Conservation (phyloP, 2,329 filamentous ascomycete genomes). For the Pseudonectria foliicola region DNA sequence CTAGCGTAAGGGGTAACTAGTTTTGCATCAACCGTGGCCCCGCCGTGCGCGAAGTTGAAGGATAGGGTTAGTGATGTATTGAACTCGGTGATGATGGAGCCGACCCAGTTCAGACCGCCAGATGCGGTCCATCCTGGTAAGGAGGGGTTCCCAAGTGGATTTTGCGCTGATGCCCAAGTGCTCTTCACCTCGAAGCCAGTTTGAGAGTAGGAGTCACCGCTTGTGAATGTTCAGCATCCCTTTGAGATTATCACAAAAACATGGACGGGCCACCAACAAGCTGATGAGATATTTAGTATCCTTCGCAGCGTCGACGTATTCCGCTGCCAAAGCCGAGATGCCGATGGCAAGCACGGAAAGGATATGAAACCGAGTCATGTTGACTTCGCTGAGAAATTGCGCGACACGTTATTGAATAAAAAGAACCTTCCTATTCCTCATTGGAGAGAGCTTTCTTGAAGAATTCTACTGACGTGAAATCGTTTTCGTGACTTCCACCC, state of each 20-base stretch:
- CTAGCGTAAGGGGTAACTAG: constrained; percentile 46
- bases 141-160: constrained; percentile 56
- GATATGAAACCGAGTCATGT: too few species aligned
- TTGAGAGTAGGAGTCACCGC: constrained; percentile 27
- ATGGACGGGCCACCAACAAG: constrained; percentile 10
- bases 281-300: constrained; percentile 13
- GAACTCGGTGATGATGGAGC: constrained; percentile 38
- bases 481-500: too few species aligned
- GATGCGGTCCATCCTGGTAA: constrained; percentile 44
- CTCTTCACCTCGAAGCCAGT: constrained; percentile 46
- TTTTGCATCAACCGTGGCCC: constrained; percentile 44
- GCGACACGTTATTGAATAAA: too few species aligned
- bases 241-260: too few species aligned
- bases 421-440: too few species aligned
- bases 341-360: too few species aligned
- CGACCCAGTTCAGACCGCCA: constrained; percentile 47
- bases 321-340: too few species aligned
- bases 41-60: constrained; percentile 49
- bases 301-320: constrained; percentile 1
- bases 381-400: too few species aligned
- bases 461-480: too few species aligned
- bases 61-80: constrained; percentile 37
- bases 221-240: neutral
- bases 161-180: constrained; percentile 42
- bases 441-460: too few species aligned